These are phyloP conservation scores for Triangularia setosa DNA, from an alignment of 2,329 filamentous ascomycete genomes.

Conservation along the genomic window DNA sequence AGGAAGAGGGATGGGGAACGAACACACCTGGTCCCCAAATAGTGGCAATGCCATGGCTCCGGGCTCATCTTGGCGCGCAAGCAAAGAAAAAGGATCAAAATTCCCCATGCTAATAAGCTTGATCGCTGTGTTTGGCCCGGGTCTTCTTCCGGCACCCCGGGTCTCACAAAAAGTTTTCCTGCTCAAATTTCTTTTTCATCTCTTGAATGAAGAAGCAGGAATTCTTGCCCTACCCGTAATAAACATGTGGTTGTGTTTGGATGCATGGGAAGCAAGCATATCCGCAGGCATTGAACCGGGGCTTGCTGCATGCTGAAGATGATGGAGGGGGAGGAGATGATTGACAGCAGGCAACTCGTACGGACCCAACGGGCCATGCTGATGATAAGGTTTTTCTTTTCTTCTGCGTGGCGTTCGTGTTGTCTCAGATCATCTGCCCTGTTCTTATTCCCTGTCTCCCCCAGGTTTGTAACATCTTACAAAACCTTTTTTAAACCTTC, in stretches of 20 bases:
- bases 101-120: neutral
- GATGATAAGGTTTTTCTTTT: neutral
- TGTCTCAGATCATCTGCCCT: neutral
- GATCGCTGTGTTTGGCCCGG: neutral
- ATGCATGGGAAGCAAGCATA: neutral
- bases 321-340: neutral
- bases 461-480: neutral
- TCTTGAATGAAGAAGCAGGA: neutral
- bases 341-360: neutral
- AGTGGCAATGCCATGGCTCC: neutral
- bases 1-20: neutral
- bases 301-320: neutral
- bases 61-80: neutral
- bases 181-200: neutral
- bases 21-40: neutral
- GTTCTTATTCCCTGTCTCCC: neutral
- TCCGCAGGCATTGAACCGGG: neutral
- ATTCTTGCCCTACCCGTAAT: neutral
- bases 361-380: neutral
- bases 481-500: neutral
- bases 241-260: neutral
- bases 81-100: neutral
- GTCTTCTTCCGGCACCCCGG: neutral
- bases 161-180: neutral
- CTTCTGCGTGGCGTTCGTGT: neutral